Base-by-base conservation (phyloP, 441 rosid species). In the Syzygium syzygioides region DNA sequence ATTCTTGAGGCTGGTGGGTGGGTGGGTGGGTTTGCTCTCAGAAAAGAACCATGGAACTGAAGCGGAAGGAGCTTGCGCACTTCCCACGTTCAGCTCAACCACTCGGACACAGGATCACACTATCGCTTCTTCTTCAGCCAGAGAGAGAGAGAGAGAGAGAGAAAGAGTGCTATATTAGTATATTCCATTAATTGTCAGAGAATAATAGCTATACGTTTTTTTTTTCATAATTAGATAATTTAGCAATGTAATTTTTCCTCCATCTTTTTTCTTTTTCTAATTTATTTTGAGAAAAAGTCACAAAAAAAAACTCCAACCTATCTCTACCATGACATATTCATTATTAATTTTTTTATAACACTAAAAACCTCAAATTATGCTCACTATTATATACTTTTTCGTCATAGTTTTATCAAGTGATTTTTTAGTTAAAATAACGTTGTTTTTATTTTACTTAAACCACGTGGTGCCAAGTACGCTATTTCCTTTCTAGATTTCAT, bases 51-150 rank as follows among this genome's bases (percentile, higher is more conserved):
- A 37, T 76, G 52, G 83, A 76, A 45, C 52, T 28, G 52, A 3
- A 71, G 41, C 6, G 52, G 83, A 37, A 76, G 52, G 52, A 76
- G 52, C 68, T 59, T 88, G 66, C 55, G 37, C 76, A 18, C 60
- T 87, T 88, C 59, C 86, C 71, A 60, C 80, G 85, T 48, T 88
- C 50, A 80, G 88, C 94, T 92, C 89, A 93, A 92, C 95, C 94
- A 86, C 92, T 88, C 86, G 85, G 66, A n/a, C 83, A 11, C 56
- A 59, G 86, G 53, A 87, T 37, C n/a, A 76, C 83, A 37, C 50
- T 37, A 37, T 76, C 83, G 52, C 83, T 76, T 37, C 83, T 37
- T 71, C 83, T 20, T 37, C n/a, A 20, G 80, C 52, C 10, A 76
- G 5, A 71, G 14, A 68, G 26, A 19, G 79, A 66, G 79, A 30